phyloP scores from a whole-genome alignment of 305 asterid species.

The Fraxinus nigra region DNA sequence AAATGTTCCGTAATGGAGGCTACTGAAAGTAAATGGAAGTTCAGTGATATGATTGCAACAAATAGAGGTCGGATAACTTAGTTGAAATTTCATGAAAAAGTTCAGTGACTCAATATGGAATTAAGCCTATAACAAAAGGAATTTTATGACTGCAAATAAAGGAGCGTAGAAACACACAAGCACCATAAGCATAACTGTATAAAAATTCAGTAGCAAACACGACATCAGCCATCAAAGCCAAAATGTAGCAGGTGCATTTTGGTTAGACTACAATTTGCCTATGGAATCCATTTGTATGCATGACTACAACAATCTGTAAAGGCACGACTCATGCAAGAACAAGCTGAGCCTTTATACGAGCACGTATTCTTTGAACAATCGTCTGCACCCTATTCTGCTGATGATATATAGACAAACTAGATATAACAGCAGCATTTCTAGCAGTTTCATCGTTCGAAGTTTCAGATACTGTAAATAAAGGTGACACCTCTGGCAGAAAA shows the following conservation, averaged over 20 bases:
- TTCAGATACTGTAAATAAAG: constrained; percentile 54
- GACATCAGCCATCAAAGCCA: neutral
- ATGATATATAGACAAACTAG: constrained; percentile 76
- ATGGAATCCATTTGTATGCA: constrained; percentile 26
- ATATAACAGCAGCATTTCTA: constrained; percentile 44
- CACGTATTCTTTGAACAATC: constrained; percentile 81
- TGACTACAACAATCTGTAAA: constrained; percentile 40
- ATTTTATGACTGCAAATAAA: constrained; percentile 8
- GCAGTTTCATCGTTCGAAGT: constrained; percentile 50
- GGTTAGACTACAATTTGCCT: constrained; percentile 23
- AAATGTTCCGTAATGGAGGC: neutral
- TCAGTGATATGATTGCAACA: neutral
- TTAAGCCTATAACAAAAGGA: neutral
- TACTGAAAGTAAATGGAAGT: neutral
- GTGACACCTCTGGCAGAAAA: constrained; percentile 88
- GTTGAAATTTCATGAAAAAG: neutral
- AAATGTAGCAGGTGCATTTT: constrained; percentile 13
- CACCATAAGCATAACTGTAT: neutral
- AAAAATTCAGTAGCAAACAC: neutral
- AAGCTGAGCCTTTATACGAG: constrained; percentile 82
- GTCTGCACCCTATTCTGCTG: constrained; percentile 89
- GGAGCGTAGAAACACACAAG: constrained; percentile 14
- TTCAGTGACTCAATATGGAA: neutral
- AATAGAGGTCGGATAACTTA: neutral
- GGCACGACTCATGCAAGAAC: constrained; percentile 90